Base-by-base conservation (phyloP, 805 yeast genomes). In the Kuraishia hungarica region DNA sequence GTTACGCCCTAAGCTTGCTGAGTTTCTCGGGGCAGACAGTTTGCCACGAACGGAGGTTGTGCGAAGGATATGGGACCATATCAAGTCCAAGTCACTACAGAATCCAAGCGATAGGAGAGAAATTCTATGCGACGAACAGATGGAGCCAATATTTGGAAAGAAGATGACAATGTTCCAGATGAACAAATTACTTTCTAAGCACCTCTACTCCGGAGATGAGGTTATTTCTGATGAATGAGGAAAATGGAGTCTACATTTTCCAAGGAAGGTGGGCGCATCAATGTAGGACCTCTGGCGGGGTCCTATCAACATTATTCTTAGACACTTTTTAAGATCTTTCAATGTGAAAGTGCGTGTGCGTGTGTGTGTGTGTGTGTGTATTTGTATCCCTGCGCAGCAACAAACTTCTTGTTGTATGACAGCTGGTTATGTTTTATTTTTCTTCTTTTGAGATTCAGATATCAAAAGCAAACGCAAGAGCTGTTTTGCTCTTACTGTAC, bases 1-100 rank as follows among this genome's bases (percentile, higher is more conserved):
- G 10, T 65, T 87, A 23, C 80, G 87, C 29, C 73, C 78, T 1
- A 77, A 76, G 46, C 72, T 89, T 35, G 73, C 75, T 52, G 73
- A 65, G 2, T 65, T 89, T 17, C 64, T 88, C 8, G 80, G 78
- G 1, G 71, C 62, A 20, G 55, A 65, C 1, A 74, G 69, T 54
- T 63, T 81, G 49, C 76, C 92, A 2, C 71, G 96, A 60, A 83
- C 93, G 0, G 85, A 85, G 64, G 83, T 86, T 19, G 91, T 87
- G 10, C 86, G 86, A 58, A 68, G 68, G 51, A 65, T 87, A 4
- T 88, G 96, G 96, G 78, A 74, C 15, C 81, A 89, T 66, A 86
- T 89, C 55, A 84, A 83, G 61, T 78, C 66, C 11, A 64, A 86
- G 57, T 67, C 79, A 28, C 67, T 89, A 29, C 96, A 88, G 64